Evolutionary conservation across 2,329 filamentous ascomycete genomes (phyloP).

Genomic region (Cephalotrichum gorgonifer): DNA sequence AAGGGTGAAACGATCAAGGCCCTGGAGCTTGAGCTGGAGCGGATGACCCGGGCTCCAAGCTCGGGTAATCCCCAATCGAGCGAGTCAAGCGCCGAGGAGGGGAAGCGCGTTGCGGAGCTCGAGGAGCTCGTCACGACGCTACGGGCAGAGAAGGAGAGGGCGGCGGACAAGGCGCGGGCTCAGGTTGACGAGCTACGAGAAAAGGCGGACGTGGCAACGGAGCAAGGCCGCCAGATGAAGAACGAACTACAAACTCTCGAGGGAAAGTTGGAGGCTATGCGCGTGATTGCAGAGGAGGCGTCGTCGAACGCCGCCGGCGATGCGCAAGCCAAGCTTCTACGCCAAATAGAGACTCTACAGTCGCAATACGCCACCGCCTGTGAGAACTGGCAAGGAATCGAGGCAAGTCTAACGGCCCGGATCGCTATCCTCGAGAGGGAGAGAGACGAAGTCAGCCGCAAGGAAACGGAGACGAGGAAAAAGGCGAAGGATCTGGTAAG

Average conservation of each 20-base stretch:
- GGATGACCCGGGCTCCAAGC: constrained; percentile 56
- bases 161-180: constrained; percentile 50
- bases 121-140: constrained; percentile 53
- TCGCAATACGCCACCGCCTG: constrained; percentile 90
- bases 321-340: constrained; percentile 76
- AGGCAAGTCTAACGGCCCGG: constrained; percentile 71
- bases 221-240: constrained; percentile 66
- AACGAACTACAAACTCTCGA: constrained; percentile 71
- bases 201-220: constrained; percentile 61
- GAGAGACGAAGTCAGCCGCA: constrained; percentile 71
- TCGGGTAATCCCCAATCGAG: constrained; percentile 35
- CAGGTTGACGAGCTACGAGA: constrained; percentile 65
- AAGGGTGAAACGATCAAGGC: constrained; percentile 57
- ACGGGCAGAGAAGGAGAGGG: constrained; percentile 70
- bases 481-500: constrained; percentile 80
- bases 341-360: constrained; percentile 91
- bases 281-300: constrained; percentile 77
- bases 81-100: constrained; percentile 54
- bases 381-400: constrained; percentile 96
- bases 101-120: constrained; percentile 35
- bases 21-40: constrained; percentile 58
- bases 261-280: constrained; percentile 80
- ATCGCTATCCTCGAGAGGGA: constrained; percentile 77
- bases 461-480: constrained; percentile 78
- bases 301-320: constrained; percentile 75